Evolutionary conservation across 495 filamentous ascomycete species (phyloP).

Genomic region (Lasiosphaeria miniovina): DNA sequence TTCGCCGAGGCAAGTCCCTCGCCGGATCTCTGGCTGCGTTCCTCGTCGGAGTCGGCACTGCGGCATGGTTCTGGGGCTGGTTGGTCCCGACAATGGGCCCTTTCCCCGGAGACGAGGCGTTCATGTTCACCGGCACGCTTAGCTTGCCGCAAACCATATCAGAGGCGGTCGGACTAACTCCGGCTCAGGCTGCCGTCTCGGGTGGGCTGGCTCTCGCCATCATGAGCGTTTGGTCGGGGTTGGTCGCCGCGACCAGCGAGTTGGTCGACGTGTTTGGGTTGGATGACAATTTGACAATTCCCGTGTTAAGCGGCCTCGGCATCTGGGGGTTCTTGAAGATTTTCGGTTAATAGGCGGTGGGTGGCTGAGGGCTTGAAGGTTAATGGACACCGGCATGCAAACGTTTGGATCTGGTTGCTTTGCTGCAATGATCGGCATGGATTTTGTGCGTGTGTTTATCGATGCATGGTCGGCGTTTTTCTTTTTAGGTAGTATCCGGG

Average conservation of each 20-base stretch:
- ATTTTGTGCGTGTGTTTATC: not conserved
- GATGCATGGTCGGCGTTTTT: conserved; percentile 11
- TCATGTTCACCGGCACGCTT: conserved; percentile 78
- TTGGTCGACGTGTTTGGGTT: conserved; percentile 85
- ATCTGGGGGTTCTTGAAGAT: conserved; percentile 92
- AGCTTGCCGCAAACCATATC: conserved; percentile 56
- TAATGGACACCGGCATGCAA: not conserved
- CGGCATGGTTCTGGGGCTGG: conserved; percentile 82
- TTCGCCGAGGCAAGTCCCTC: conserved; percentile 84
- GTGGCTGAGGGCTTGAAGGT: not conserved
- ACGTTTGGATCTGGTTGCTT: not conserved
- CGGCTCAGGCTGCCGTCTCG: conserved; percentile 49
- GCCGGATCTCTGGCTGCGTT: conserved; percentile 85
- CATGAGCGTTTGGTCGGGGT: conserved; percentile 82
- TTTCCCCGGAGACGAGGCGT: conserved; percentile 65
- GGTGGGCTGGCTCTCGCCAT: conserved; percentile 75
- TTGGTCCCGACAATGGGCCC: conserved; percentile 67
- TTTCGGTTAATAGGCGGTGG: conserved; percentile 57
- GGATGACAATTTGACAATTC: conserved; percentile 98
- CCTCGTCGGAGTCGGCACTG: conserved; percentile 73
- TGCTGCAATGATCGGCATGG: conserved; percentile 2
- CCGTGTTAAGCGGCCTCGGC: conserved; percentile 82
- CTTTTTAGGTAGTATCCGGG: no score
- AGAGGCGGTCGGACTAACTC: conserved; percentile 47
- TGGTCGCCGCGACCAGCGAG: conserved; percentile 84